phyloP scores from a whole-genome alignment of 2,329 filamentous ascomycete species.

The Colletotrichum nymphaeae region DNA sequence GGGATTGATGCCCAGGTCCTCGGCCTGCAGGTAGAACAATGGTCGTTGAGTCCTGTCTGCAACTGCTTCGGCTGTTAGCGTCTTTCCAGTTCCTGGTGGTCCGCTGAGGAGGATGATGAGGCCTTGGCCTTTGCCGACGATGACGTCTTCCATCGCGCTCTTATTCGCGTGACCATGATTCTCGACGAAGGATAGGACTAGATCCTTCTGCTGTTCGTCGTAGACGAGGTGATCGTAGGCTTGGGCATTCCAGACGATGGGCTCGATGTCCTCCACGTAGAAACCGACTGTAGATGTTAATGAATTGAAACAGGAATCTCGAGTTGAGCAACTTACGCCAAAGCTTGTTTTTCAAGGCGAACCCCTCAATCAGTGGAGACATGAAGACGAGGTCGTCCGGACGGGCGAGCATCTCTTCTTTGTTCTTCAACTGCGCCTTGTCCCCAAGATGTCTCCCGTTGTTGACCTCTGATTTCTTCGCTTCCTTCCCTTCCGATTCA shows the following conservation, averaged over 20 bases:
- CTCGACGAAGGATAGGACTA: slow-evolving; percentile 60
- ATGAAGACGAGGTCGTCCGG: slow-evolving; percentile 54
- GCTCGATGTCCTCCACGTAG: slow-evolving; percentile 54
- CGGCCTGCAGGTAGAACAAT: slow-evolving; percentile 57
- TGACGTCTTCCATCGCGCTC: slow-evolving; percentile 50
- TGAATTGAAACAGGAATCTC: not conserved
- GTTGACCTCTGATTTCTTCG: not conserved
- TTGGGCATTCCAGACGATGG: slow-evolving; percentile 56
- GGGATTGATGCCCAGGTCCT: slow-evolving; percentile 59
- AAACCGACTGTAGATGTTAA: slow-evolving; percentile 41
- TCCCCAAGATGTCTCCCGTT: slow-evolving; percentile 43
- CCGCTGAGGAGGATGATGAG: slow-evolving; percentile 59
- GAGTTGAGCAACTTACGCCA: slow-evolving; percentile 50
- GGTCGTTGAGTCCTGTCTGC: slow-evolving; percentile 56
- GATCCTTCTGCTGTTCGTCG: slow-evolving; percentile 58
- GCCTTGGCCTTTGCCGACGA: slow-evolving; percentile 55
- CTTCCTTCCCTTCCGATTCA: not conserved
- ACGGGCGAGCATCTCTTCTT: slow-evolving; percentile 49
- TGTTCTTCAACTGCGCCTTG: slow-evolving; percentile 52
- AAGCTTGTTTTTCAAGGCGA: slow-evolving; percentile 57
- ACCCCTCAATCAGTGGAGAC: slow-evolving; percentile 55
- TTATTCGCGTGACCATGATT: slow-evolving; percentile 46
- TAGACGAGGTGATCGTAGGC: slow-evolving; percentile 60
- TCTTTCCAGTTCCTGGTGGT: slow-evolving; percentile 60
- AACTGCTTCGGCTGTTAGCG: slow-evolving; percentile 56